Evolutionary conservation across 1,284 basidiomycete genomes (phyloP).

Genomic region (Apiotrichum laibachii): DNA sequence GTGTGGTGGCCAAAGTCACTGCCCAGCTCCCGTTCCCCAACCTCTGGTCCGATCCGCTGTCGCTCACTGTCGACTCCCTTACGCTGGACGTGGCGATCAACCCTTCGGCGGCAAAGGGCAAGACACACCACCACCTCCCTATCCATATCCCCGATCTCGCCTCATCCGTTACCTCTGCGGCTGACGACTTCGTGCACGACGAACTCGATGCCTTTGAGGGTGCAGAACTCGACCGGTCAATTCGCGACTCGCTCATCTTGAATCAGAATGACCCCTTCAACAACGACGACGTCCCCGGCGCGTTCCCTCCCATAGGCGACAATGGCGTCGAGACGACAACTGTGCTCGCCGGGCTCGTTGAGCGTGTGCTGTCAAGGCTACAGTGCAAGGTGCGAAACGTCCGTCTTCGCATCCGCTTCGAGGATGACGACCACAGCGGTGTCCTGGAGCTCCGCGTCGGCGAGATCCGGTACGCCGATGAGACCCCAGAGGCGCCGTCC

Average conservation of each 20-base stretch:
- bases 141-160: constrained; percentile 57
- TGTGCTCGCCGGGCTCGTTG: constrained; percentile 77
- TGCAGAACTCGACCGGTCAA: constrained; percentile 66
- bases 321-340: constrained; percentile 60
- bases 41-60: constrained; percentile 45
- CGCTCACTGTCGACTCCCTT: constrained; percentile 61
- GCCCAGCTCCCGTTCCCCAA: constrained; percentile 57
- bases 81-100: constrained; percentile 64
- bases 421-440: constrained; percentile 32
- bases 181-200: constrained; percentile 78
- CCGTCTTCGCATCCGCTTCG: constrained; percentile 53
- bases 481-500: constrained; percentile 20
- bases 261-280: constrained; percentile 40
- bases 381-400: constrained; percentile 71
- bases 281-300: constrained; percentile 36
- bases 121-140: constrained; percentile 1
- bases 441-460: constrained; percentile 43
- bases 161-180: constrained; percentile 72
- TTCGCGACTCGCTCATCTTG: constrained; percentile 51
- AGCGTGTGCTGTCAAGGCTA: constrained; percentile 75
- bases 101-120: constrained; percentile 56
- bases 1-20: constrained; percentile 68
- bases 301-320: constrained; percentile 27
- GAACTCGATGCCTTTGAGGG: constrained; percentile 72
- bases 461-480: constrained; percentile 45